Conservation (phyloP, 2,329 filamentous ascomycete species). For the Cordyceps cicadae region DNA sequence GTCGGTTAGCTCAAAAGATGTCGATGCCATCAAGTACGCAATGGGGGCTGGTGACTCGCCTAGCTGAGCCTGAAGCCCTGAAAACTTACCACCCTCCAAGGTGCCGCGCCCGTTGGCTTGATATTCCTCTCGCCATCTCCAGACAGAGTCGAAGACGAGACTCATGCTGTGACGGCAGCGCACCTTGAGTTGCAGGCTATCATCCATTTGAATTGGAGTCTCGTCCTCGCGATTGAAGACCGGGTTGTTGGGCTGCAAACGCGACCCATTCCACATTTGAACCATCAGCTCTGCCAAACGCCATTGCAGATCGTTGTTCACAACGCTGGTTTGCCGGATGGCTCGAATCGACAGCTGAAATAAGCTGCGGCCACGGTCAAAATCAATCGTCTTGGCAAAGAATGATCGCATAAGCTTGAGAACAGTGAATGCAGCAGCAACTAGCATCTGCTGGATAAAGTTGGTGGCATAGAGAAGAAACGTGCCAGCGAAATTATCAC, state of each 20-base stretch:
- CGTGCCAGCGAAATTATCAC: conserved; percentile 39
- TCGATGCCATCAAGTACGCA: not conserved
- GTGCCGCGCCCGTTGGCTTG: conserved; percentile 61
- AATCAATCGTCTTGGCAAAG: conserved; percentile 65
- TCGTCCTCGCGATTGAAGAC: conserved; percentile 42
- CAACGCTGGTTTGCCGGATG: conserved; percentile 64
- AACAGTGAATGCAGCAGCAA: conserved; percentile 70
- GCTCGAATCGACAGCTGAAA: conserved; percentile 64
- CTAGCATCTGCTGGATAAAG: conserved; percentile 77
- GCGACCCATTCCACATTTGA: conserved; percentile 73
- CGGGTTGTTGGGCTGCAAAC: conserved; percentile 40
- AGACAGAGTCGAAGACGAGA: conserved; percentile 75
- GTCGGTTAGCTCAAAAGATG: conserved; percentile 2
- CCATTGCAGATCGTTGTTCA: conserved; percentile 71
- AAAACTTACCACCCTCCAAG: conserved; percentile 62
- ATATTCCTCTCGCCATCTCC: conserved; percentile 77
- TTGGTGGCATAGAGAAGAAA: conserved; percentile 61
- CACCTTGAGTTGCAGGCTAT: conserved; percentile 71
- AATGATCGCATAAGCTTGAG: conserved; percentile 72
- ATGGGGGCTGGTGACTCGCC: conserved; percentile 18
- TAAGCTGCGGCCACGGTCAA: conserved; percentile 55
- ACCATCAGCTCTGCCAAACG: conserved; percentile 77
- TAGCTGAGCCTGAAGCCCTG: conserved; percentile 16
- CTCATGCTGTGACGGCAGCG: conserved; percentile 79
- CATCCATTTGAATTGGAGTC: conserved; percentile 48